These are phyloP conservation scores for Claviceps sp. DNA, from an alignment of 2,329 filamentous ascomycete genomes.

Conservation along the genomic window DNA sequence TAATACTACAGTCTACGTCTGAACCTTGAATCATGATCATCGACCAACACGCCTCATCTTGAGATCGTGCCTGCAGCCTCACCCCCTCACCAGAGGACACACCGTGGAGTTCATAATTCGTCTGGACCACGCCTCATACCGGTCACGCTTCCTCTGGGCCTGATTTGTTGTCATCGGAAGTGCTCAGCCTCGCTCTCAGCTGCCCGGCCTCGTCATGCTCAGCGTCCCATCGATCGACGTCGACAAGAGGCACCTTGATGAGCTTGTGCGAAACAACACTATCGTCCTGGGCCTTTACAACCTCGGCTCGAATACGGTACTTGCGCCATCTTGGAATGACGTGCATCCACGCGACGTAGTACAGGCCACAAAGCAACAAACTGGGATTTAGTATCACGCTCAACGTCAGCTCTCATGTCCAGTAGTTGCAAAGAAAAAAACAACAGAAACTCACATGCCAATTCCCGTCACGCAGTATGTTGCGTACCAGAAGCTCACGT, in stretches of 20 bases:
- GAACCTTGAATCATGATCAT: too few species aligned
- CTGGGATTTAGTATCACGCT: constrained; percentile 15
- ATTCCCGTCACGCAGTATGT: constrained; percentile 55
- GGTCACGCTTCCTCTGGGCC: background rate
- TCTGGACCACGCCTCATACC: too few species aligned
- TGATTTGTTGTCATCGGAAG: background rate
- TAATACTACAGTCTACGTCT: too few species aligned
- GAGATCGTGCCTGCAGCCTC: too few species aligned
- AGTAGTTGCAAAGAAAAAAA: background rate
- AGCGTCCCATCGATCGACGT: constrained; percentile 43
- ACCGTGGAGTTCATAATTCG: too few species aligned
- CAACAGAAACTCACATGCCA: constrained; percentile 37
- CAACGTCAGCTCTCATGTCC: background rate
- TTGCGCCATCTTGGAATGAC: constrained; percentile 36
- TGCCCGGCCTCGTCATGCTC: constrained; percentile 23
- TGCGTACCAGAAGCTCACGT: constrained; percentile 62
- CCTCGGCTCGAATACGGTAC: constrained; percentile 42
- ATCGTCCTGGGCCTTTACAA: constrained; percentile 35
- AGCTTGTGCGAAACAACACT: constrained; percentile 32
- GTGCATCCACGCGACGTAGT: constrained; percentile 47
- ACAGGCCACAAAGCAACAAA: constrained; percentile 37
- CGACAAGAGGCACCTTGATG: constrained; percentile 36
- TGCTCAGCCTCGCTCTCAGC: background rate
- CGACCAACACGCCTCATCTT: too few species aligned
- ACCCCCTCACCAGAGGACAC: too few species aligned